Evolutionary conservation across 441 rosid species (phyloP), one percentile per base, ranked within the genome.

Genomic region (Populus tomentosa): DNA sequence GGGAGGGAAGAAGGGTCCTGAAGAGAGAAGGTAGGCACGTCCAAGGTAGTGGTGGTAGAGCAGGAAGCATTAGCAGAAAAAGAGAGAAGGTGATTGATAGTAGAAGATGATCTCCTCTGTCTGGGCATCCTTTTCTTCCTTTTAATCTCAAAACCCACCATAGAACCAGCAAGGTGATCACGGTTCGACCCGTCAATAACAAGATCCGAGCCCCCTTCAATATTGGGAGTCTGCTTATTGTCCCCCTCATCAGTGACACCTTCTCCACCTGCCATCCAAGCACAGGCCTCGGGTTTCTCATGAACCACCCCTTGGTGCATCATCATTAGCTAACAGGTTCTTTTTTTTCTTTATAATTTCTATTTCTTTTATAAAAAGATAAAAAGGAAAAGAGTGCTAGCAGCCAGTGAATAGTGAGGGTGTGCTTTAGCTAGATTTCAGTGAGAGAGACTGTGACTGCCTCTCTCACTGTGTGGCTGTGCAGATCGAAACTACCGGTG

Each of bases 81-180:
- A 40, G 90, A 81, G 77, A 89, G 88, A 64, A 90, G 88, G 72
- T 77, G 87, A 73, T 72, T 87, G 85, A 85, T 80, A 84, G 86
- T 77, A 71, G 92, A 85, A 80, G 90, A 81, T 10, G 93, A 85
- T 75, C 95, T 84, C 84, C 95, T 94, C 87, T 85, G 98, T 84
- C 98, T 86, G 14, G 93, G 90, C 95, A 91, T 91, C 85, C 97
- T 92, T 84, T 91, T 91, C 89, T 91, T 90, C 90, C 87, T 86
- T 79, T 85, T 84, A 73, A 90, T 85, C 77, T 90, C 93, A 69
- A 88, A 83, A 72, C 82, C 78, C 53, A 88, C 78, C 77, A 89
- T 79, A 80, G 85, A 83, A 21, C 42, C 84, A 33, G 75, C 72
- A 10, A 72, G 79, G 80, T 84, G 86, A 82, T 81, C 85, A 74